phyloP scores from a whole-genome alignment of 2,329 filamentous ascomycete genomes.

The Zasmidium citrigriseum region DNA sequence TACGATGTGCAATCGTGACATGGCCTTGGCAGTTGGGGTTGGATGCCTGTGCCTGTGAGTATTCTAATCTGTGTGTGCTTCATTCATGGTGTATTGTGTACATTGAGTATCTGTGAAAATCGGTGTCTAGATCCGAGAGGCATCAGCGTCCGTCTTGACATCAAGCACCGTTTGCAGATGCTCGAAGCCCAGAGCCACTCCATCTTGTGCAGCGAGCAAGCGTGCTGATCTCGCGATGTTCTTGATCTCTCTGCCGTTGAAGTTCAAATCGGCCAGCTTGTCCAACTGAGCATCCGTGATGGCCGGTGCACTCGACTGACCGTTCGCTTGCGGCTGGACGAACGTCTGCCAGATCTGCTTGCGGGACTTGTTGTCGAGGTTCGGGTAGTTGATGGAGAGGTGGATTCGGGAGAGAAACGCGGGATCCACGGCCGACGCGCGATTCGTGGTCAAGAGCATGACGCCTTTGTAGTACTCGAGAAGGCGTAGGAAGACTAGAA shows the following conservation, averaged over 20 bases:
- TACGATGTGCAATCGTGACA: no score
- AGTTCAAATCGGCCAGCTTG: constrained; percentile 10
- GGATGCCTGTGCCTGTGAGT: no score
- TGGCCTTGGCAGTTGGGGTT: no score
- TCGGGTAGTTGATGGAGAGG: constrained; percentile 34
- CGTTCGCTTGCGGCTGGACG: constrained; percentile 11
- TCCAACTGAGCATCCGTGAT: constrained; percentile 15
- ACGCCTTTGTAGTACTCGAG: constrained; percentile 37
- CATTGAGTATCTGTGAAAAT: background rate
- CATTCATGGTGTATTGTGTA: no score
- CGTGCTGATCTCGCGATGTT: constrained; percentile 17
- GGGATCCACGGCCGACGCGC: constrained; percentile 37
- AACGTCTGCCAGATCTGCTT: constrained; percentile 30
- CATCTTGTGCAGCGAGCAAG: constrained; percentile 11
- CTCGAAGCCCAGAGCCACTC: constrained; percentile 10
- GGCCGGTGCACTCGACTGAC: constrained; percentile 7
- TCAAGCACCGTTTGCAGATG: constrained; percentile 15
- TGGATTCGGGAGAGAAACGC: constrained; percentile 39
- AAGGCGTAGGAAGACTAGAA: constrained; percentile 36
- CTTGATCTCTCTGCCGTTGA: constrained; percentile 19
- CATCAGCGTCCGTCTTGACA: constrained; percentile 1
- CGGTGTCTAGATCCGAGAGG: background rate
- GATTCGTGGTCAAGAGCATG: constrained; percentile 42
- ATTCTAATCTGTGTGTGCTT: no score
- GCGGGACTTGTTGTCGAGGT: constrained; percentile 27